Conservation (phyloP, 2,329 filamentous ascomycete genomes). For the Calonectria crousiana region DNA sequence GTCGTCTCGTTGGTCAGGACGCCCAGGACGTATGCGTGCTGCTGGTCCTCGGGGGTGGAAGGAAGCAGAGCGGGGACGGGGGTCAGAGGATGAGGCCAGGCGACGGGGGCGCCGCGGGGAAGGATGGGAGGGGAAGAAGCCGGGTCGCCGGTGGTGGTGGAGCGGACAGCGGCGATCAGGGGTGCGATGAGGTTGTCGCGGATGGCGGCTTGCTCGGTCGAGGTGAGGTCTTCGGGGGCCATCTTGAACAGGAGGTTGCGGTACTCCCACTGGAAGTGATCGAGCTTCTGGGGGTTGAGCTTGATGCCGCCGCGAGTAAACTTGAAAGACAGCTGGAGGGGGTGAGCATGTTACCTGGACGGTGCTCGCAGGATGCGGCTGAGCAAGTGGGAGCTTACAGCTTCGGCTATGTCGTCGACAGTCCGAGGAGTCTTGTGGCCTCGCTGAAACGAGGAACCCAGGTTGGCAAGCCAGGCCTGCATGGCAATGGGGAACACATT, state of each 20-base stretch:
- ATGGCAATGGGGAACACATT: constrained; percentile 63
- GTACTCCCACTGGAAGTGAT: constrained; percentile 82
- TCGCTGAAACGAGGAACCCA: constrained; percentile 58
- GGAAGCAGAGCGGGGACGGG: constrained; percentile 44
- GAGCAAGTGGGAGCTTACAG: constrained; percentile 59
- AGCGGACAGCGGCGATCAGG: constrained; percentile 43
- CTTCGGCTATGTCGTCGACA: constrained; percentile 76
- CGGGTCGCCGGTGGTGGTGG: constrained; percentile 35
- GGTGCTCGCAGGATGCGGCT: neutral
- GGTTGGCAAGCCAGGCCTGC: constrained; percentile 85
- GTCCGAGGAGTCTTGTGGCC: constrained; percentile 52
- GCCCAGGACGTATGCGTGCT: constrained; percentile 37
- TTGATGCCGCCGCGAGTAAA: constrained; percentile 93
- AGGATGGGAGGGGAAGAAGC: constrained; percentile 24
- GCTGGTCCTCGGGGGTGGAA: constrained; percentile 16
- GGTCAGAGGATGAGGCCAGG: constrained; percentile 41
- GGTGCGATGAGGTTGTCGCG: constrained; percentile 33
- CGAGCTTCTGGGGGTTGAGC: constrained; percentile 83
- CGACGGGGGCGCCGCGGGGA: constrained; percentile 33
- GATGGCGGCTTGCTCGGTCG: constrained; percentile 34
- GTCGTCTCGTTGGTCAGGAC: constrained; percentile 37
- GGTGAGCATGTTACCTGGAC: neutral
- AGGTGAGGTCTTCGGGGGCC: constrained; percentile 36
- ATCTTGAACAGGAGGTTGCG: constrained; percentile 49
- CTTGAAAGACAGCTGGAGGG: constrained; percentile 78